These are phyloP conservation scores for Termitomyces eurrhizus DNA, from an alignment of 768 basidiomycete species.

Conservation along the genomic window DNA sequence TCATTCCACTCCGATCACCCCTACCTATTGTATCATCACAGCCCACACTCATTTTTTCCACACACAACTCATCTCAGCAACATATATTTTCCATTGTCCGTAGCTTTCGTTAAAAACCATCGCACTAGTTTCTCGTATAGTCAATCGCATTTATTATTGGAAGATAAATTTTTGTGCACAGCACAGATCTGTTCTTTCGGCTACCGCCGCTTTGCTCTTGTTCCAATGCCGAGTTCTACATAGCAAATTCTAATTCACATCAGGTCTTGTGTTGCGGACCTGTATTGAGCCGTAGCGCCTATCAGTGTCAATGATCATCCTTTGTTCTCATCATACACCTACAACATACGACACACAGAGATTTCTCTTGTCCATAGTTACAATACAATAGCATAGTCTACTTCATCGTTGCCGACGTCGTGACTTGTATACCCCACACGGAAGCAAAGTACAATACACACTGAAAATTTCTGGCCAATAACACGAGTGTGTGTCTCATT, in stretches of 20 bases:
- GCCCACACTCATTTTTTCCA: not conserved
- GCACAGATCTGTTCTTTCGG: not conserved
- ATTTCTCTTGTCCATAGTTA: too few relatives aligned
- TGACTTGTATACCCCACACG: not conserved
- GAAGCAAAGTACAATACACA: not conserved
- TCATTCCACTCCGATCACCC: not conserved
- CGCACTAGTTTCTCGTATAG: constrained; percentile 3
- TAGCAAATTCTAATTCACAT: not conserved
- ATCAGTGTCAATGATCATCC: not conserved
- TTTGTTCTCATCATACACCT: not conserved
- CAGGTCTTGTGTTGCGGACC: not conserved
- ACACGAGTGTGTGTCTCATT: not conserved
- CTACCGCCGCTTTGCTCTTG: not conserved
- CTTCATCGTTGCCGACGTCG: too few relatives aligned
- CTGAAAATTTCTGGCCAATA: not conserved
- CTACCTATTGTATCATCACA: constrained; percentile 9
- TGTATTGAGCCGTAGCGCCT: not conserved
- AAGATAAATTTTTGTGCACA: not conserved
- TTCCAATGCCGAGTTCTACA: not conserved
- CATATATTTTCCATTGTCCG: constrained; percentile 11
- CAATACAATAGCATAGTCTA: not conserved
- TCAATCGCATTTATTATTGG: constrained; percentile 2
- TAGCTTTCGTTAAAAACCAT: constrained; percentile 16
- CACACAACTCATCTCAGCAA: constrained; percentile 17
- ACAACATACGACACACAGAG: not conserved